Percentiles rank a stretch among this genome's conserved stretches.
Conservation (phyloP, 2,329 filamentous ascomycete species). For the Colletotrichum kahawae region DNA sequence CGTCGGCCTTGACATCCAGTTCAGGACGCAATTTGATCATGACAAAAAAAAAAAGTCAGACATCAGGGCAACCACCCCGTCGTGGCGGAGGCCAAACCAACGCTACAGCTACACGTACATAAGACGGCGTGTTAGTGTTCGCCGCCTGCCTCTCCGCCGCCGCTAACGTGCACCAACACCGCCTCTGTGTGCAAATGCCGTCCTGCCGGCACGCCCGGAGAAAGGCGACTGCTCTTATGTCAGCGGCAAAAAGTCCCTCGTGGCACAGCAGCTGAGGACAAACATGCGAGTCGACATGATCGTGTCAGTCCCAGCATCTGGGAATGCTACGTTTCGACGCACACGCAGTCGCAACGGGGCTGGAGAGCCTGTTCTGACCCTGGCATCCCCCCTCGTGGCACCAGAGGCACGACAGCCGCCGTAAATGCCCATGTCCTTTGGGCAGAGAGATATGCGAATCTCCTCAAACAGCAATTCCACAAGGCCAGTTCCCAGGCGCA, state of each 20-base stretch:
- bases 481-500: neutral
- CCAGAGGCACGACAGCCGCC: neutral
- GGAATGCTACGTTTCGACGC: neutral
- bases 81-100: neutral
- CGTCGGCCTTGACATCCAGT: neutral
- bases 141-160: neutral
- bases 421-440: neutral
- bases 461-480: neutral
- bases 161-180: conserved; percentile 8
- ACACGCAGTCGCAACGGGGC: neutral
- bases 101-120: neutral
- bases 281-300: neutral
- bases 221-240: neutral
- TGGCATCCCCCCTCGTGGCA: neutral
- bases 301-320: neutral
- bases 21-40: neutral
- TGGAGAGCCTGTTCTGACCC: neutral
- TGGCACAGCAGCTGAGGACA: neutral
- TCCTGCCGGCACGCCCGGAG: conserved; percentile 2
- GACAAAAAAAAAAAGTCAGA: neutral
- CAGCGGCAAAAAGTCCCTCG: conserved; percentile 1
- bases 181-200: neutral
- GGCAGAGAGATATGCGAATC: neutral
- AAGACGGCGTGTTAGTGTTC: neutral
- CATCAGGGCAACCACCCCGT: neutral